These are phyloP conservation scores for Coriaria nepalensis DNA, from an alignment of 306 rosid species.

Conservation along the genomic window DNA sequence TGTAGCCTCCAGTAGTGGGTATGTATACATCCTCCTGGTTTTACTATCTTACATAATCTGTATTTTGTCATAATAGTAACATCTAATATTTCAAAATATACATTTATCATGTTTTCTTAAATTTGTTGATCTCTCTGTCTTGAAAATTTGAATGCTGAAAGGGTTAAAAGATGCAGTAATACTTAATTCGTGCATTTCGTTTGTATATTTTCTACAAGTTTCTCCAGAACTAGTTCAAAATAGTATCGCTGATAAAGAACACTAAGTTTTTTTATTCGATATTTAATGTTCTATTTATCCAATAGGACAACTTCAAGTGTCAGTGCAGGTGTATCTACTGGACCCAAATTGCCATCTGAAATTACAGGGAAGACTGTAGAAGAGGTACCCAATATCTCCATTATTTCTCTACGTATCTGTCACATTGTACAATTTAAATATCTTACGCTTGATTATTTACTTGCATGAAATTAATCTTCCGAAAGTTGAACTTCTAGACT, in stretches of 20 bases:
- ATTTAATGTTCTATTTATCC: slow-evolving; percentile 18
- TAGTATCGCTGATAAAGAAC: background rate
- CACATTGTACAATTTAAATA: slow-evolving; percentile 2
- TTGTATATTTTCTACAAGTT: too few relatives aligned
- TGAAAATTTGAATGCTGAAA: too few relatives aligned
- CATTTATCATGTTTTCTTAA: background rate
- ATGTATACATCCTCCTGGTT: slow-evolving; percentile 10
- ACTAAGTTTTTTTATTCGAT: slow-evolving; percentile 3
- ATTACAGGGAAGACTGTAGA: slow-evolving; percentile 90
- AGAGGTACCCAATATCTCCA: slow-evolving; percentile 44
- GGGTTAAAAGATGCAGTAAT: too few relatives aligned
- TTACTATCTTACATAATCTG: too few relatives aligned
- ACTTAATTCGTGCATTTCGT: too few relatives aligned
- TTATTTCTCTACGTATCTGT: slow-evolving; percentile 1
- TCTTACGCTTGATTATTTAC: too few relatives aligned
- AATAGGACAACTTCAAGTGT: slow-evolving; percentile 55
- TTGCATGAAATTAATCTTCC: too few relatives aligned
- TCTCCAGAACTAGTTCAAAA: background rate
- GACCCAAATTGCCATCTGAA: slow-evolving; percentile 83
- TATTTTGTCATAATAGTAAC: too few relatives aligned
- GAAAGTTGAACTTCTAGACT: too few relatives aligned
- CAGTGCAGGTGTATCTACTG: slow-evolving; percentile 32
- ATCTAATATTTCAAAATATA: background rate
- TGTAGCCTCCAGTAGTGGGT: slow-evolving; percentile 73
- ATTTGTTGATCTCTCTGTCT: too few relatives aligned